Percentiles rank a stretch among this genome's conserved stretches.
phyloP scores from a whole-genome alignment of 1,139 yeast genomes.

The Blastobotrys proliferans region DNA sequence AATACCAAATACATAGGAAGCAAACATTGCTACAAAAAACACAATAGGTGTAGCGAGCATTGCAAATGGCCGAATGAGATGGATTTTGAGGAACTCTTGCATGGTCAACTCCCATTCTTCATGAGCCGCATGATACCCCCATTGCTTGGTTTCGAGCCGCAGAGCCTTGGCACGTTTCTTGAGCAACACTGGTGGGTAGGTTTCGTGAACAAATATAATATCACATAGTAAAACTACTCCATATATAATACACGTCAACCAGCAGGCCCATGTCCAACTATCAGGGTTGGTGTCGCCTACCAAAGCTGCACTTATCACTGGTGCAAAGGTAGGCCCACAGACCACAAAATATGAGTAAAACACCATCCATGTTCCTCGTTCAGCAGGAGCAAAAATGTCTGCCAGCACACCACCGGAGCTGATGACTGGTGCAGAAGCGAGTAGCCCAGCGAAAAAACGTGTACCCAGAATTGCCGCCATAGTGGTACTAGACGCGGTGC shows the following conservation, averaged over 20 bases:
- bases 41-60: constrained; percentile 47
- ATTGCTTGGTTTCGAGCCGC: constrained; percentile 58
- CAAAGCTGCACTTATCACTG: constrained; percentile 63
- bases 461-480: constrained; percentile 61
- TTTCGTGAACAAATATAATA: constrained; percentile 55
- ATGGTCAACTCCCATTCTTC: constrained; percentile 42
- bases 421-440: constrained; percentile 68
- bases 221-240: constrained; percentile 50
- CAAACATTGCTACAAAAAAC: constrained; percentile 40
- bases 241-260: constrained; percentile 63
- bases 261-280: constrained; percentile 55
- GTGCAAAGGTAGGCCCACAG: constrained; percentile 71
- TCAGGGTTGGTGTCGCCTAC: constrained; percentile 45
- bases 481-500: constrained; percentile 37
- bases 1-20: constrained; percentile 45
- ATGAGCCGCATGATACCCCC: constrained; percentile 41
- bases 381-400: constrained; percentile 57
- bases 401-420: constrained; percentile 76
- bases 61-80: constrained; percentile 42
- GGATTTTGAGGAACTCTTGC: constrained; percentile 38
- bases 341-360: constrained; percentile 68
- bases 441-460: constrained; percentile 68
- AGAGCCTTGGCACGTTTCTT: constrained; percentile 52
- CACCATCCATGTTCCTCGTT: constrained; percentile 71
- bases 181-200: constrained; percentile 65